phyloP scores from a whole-genome alignment of 441 rosid species.

The Populus hybrid region DNA sequence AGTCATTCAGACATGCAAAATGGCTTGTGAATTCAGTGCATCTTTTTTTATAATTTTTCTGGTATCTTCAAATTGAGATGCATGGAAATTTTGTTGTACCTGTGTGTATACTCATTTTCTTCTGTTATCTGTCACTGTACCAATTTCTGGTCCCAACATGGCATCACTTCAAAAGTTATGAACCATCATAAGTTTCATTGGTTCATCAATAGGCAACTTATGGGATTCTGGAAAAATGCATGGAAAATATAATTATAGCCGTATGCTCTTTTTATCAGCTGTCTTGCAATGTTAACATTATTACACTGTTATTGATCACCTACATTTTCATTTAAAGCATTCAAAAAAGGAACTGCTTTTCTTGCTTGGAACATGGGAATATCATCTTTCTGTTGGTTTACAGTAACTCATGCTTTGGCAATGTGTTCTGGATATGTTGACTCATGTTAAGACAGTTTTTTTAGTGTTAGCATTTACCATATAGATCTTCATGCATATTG shows the following conservation, averaged over 20 bases:
- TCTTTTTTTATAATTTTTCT: neutral
- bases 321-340: neutral
- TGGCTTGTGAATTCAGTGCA: neutral
- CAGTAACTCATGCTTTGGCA: neutral
- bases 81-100: neutral
- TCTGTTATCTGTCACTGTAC: neutral
- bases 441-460: neutral
- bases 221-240: neutral
- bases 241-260: neutral
- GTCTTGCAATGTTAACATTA: neutral
- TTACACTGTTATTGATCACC: neutral
- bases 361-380: neutral
- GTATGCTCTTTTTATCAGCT: neutral
- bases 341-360: neutral
- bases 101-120: neutral
- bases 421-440: neutral
- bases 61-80: neutral
- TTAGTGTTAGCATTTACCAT: neutral
- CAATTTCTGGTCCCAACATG: neutral
- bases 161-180: neutral
- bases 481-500: neutral
- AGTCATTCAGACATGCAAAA: neutral
- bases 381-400: conserved; percentile 8
- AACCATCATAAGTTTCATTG: neutral
- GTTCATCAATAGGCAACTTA: neutral